Conservation (phyloP, 768 basidiomycete genomes). For the Boletus rubescentipes region DNA sequence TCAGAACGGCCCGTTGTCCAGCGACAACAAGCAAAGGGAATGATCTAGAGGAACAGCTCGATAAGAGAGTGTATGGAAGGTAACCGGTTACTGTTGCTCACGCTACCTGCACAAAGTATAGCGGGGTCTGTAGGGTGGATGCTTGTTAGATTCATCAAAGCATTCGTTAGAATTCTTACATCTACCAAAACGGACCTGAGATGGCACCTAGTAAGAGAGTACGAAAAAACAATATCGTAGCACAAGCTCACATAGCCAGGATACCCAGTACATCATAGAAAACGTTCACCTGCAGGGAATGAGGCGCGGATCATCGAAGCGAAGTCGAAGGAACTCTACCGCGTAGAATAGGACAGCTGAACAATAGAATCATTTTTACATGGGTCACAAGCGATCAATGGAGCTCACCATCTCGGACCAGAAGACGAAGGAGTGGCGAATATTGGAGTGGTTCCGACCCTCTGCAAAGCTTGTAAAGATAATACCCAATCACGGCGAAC, state of each 20-base stretch:
- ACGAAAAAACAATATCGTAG: background rate
- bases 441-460: background rate
- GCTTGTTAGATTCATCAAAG: background rate
- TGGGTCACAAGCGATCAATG: background rate
- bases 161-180: background rate
- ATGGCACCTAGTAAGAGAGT: background rate
- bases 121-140: constrained; percentile 1
- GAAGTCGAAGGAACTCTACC: background rate
- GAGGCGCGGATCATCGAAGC: background rate
- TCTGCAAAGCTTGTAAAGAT: background rate
- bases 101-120: background rate
- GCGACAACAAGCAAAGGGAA: constrained; percentile 3
- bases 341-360: background rate
- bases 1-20: constrained; percentile 19
- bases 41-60: background rate
- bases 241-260: constrained; percentile 1
- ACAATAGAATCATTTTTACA: background rate
- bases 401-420: constrained; percentile 5
- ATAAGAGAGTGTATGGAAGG: background rate
- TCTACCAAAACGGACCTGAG: background rate
- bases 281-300: background rate
- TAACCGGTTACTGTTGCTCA: background rate
- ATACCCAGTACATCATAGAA: background rate
- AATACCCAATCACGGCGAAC: background rate
- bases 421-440: background rate